A percentile compares a stretch with the other conserved stretches of the same genome.
Conservation (phyloP, 139 green algal genomes). For the Coelastrella sp. region DNA sequence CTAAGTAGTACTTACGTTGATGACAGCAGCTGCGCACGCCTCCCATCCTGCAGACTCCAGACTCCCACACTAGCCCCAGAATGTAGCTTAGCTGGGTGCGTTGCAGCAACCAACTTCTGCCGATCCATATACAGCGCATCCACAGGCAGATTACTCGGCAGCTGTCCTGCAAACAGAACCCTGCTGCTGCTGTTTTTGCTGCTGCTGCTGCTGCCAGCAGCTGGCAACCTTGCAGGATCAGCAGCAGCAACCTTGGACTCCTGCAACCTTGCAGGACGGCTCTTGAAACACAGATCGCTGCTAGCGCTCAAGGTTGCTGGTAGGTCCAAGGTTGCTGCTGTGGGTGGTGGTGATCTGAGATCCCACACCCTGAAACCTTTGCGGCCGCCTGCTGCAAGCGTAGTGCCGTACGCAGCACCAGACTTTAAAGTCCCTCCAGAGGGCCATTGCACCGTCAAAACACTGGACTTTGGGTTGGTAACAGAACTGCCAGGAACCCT, state of each 20-base stretch:
- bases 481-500: not conserved
- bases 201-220: not conserved
- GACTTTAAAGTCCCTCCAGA: not conserved
- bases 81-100: not conserved
- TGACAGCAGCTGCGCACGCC: not conserved
- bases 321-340: not conserved
- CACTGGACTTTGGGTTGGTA: not conserved
- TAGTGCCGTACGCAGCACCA: not conserved
- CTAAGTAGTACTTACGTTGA: conserved; percentile 12
- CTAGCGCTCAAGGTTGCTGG: not conserved
- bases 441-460: not conserved
- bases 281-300: not conserved
- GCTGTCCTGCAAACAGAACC: conserved; percentile 1
- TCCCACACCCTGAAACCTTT: conserved; percentile 12
- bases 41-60: not conserved
- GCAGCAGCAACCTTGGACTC: too few relatives aligned
- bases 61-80: not conserved
- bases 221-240: too few relatives aligned
- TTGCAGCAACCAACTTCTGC: not conserved
- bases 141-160: conserved; percentile 4
- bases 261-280: too few relatives aligned
- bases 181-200: conserved; percentile 25
- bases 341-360: not conserved
- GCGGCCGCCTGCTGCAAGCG: conserved; percentile 3
- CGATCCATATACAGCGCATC: not conserved